These are phyloP conservation scores for Ophiobolus disseminans DNA, from an alignment of 2,329 filamentous ascomycete species.

Conservation along the genomic window DNA sequence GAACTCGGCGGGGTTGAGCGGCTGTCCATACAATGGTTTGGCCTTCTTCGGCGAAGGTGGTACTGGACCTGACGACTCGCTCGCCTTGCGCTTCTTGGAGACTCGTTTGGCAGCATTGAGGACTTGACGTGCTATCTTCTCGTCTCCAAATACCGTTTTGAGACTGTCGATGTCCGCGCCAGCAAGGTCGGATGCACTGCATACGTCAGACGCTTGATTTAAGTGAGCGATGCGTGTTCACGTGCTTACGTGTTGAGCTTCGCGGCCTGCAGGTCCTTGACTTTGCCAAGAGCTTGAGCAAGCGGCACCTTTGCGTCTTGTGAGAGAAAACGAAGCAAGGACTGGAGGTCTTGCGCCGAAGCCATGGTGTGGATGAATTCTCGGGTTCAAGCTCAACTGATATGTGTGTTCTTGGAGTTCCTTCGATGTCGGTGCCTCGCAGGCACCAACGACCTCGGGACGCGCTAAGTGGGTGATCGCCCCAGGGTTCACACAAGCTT, in stretches of 20 bases:
- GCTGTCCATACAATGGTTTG: conserved; percentile 38
- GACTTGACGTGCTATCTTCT: conserved; percentile 64
- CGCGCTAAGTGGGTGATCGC: conserved; percentile 24
- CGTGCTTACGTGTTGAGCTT: conserved; percentile 59
- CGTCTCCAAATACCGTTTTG: conserved; percentile 56
- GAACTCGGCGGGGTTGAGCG: conserved; percentile 60
- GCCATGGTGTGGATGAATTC: conserved; percentile 33
- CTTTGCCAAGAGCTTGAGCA: conserved; percentile 61
- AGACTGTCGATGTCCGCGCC: conserved; percentile 56
- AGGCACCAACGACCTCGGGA: background rate
- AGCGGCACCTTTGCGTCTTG: conserved; percentile 65
- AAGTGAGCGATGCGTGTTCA: conserved; percentile 29
- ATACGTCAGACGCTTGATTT: conserved; percentile 11
- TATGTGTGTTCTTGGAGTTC: background rate
- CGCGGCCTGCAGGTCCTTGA: conserved; percentile 61
- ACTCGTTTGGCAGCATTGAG: conserved; percentile 64
- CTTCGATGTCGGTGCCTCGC: too few species aligned
- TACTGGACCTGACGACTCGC: conserved; percentile 28
- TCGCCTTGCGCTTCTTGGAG: conserved; percentile 61
- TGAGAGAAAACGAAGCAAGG: conserved; percentile 63
- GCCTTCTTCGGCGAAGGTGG: conserved; percentile 47
- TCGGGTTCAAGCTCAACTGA: background rate
- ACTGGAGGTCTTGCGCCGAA: conserved; percentile 51
- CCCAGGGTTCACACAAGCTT: conserved; percentile 12
- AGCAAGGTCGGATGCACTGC: conserved; percentile 56